Conservation (phyloP, 2,329 filamentous ascomycete genomes). For the Talaromyces marneffei region DNA sequence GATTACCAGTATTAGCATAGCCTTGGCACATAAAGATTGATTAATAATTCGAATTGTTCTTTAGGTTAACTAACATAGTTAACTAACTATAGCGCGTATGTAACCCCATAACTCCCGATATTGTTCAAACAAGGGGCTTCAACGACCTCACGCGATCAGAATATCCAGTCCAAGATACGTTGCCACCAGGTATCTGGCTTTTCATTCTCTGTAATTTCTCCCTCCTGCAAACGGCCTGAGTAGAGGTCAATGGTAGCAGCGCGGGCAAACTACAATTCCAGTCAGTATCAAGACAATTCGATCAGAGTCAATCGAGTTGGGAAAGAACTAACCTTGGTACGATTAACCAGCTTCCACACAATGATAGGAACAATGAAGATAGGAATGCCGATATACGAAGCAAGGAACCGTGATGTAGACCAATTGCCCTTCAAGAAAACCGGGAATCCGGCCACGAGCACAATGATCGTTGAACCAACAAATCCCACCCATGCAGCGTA, state of each 20-base stretch:
- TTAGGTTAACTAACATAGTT: no score
- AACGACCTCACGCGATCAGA: no score
- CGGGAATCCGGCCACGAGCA: slow-evolving; percentile 64
- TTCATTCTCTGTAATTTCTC: slow-evolving; percentile 22
- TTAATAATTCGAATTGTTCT: no score
- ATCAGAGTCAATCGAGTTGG: neutral
- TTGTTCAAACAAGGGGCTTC: no score
- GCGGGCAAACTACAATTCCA: slow-evolving; percentile 20
- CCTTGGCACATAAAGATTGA: no score
- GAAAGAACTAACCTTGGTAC: slow-evolving; percentile 32
- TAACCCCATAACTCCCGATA: no score
- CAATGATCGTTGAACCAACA: slow-evolving; percentile 51
- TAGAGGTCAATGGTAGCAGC: slow-evolving; percentile 26
- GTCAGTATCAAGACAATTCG: slow-evolving; percentile 8
- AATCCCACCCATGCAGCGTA: slow-evolving; percentile 59
- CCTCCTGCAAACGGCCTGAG: slow-evolving; percentile 28
- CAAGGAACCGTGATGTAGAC: slow-evolving; percentile 32
- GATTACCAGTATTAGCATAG: no score
- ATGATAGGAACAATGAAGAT: slow-evolving; percentile 40
- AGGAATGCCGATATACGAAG: slow-evolving; percentile 39
- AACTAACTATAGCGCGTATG: no score
- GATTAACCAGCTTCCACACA: slow-evolving; percentile 36
- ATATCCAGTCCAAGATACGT: slow-evolving; percentile 16
- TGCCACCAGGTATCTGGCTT: slow-evolving; percentile 19
- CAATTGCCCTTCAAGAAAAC: slow-evolving; percentile 28